Percentiles rank a stretch among this genome's conserved stretches.
phyloP scores from a whole-genome alignment of 2,329 filamentous ascomycete species.

The Pseudocercospora eumusae region DNA sequence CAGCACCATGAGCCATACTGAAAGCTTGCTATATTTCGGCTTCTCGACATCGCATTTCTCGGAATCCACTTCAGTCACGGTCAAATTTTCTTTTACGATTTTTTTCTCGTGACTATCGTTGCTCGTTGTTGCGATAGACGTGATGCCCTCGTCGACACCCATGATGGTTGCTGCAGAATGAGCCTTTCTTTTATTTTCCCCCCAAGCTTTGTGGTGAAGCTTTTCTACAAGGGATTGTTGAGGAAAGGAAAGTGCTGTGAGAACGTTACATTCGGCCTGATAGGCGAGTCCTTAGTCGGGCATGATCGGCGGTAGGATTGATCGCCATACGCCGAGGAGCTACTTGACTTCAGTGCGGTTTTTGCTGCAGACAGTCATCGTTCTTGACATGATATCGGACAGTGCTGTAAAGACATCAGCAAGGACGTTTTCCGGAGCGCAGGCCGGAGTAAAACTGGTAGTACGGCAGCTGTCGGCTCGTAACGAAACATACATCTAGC shows the following conservation, averaged over 20 bases:
- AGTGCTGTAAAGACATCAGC: background rate
- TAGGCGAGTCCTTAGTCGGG: conserved; percentile 5
- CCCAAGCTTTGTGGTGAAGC: background rate
- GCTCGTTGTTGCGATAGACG: background rate
- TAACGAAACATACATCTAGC: background rate
- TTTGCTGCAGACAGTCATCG: background rate
- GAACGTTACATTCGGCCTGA: conserved; percentile 2
- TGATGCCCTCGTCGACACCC: conserved; percentile 2
- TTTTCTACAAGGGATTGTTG: background rate
- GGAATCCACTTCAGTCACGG: conserved; percentile 1
- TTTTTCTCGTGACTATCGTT: background rate
- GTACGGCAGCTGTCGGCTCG: background rate
- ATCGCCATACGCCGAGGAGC: background rate
- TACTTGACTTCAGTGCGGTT: background rate
- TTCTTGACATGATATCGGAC: background rate
- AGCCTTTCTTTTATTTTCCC: too few species aligned
- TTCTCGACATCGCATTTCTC: conserved; percentile 11
- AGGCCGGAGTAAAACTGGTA: background rate
- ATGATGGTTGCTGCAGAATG: background rate
- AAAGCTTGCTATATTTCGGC: conserved; percentile 28
- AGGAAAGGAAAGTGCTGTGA: background rate
- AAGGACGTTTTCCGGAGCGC: background rate
- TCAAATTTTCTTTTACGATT: background rate
- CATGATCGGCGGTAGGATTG: conserved; percentile 1
- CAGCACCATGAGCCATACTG: conserved; percentile 40